Evolutionary conservation across 805 yeast species (phyloP), one percentile per base, ranked within the genome.

Genomic region (Kurtzmaniella cleridarum): DNA sequence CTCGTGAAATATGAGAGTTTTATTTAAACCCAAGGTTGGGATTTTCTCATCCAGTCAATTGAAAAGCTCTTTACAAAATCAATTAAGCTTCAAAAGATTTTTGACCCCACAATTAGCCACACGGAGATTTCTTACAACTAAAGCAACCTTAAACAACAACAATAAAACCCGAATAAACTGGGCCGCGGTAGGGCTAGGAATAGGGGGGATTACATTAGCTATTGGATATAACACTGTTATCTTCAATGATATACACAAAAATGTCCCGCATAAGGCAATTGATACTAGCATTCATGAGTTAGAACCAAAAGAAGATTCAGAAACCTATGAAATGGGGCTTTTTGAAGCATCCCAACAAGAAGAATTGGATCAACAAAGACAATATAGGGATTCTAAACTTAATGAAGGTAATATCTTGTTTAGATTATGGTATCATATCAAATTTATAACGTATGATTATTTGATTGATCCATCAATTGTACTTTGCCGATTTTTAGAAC

Each of bases 401-500:
- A 34, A 39, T 5, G 44, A 49, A 9, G 57, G 64, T 5, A 52
- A 57, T 32, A 38, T 39, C 14, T 13, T 59, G 1, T 34, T 54
- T 0, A 49, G 76, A 11, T 44, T 62, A 35, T 34, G 71, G 8
- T 73, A 58, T 47, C 53, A 54, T 18, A n/a, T 76, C 7, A 59
- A 65, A 43, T 81, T 67, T 46, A 51, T 60, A 7, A 16, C 78
- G 1, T 54, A 62, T 1, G 89, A 83, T 51, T 75, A 75, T 49
- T 14, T 85, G 0, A 54, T 77, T 36, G 93, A 86, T 44, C 96
- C 96, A 0, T 18, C 81, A 1, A 64, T 77, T 2, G 87, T 95
- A 0, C 48, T 81, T 28, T 64, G 77, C 0, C 66, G 98, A 30
- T 84, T 90, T 49, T 28, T 81, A 5, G 86, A 89, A 53, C 64